Conservation (phyloP, 148 eudicot species). For the Rhododendron kiyosumense region DNA sequence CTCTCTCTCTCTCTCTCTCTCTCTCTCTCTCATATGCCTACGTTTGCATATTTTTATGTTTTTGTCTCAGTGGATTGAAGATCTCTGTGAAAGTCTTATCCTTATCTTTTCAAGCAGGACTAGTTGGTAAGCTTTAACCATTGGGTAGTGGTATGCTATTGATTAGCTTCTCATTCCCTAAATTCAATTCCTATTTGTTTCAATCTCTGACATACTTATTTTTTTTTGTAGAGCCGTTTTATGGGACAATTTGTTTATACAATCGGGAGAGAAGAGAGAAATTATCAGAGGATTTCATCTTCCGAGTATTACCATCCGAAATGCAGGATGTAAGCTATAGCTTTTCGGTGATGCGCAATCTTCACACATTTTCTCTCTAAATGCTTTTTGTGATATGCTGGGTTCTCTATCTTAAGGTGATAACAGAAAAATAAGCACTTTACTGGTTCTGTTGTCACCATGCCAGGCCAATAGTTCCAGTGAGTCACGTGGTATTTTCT, state of each 20-base stretch:
- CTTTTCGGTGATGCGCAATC: background rate
- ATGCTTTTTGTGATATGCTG: background rate
- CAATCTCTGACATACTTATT: slow-evolving; percentile 12
- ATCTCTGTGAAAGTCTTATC: slow-evolving; percentile 92
- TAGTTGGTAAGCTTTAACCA: slow-evolving; percentile 63
- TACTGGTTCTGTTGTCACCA: slow-evolving; percentile 7
- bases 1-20: background rate
- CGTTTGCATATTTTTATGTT: slow-evolving; percentile 9
- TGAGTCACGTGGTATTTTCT: slow-evolving; percentile 82
- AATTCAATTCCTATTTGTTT: background rate
- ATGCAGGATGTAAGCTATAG: slow-evolving; percentile 58
- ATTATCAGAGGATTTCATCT: slow-evolving; percentile 89
- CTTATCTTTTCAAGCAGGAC: slow-evolving; percentile 88
- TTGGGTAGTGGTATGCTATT: background rate
- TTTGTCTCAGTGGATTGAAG: slow-evolving; percentile 71
- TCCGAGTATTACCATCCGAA: slow-evolving; percentile 60
- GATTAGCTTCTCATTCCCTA: background rate
- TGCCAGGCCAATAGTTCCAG: slow-evolving; percentile 56
- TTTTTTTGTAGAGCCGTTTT: slow-evolving; percentile 80
- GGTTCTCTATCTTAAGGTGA: background rate
- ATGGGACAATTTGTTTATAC: slow-evolving; percentile 93
- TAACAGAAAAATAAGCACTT: background rate
- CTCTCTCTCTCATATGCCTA: background rate
- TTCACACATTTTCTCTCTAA: background rate
- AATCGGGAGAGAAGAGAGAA: slow-evolving; percentile 97